Evolutionary conservation across 495 filamentous ascomycete genomes (phyloP).

Genomic region (Trichoderma parareesei): DNA sequence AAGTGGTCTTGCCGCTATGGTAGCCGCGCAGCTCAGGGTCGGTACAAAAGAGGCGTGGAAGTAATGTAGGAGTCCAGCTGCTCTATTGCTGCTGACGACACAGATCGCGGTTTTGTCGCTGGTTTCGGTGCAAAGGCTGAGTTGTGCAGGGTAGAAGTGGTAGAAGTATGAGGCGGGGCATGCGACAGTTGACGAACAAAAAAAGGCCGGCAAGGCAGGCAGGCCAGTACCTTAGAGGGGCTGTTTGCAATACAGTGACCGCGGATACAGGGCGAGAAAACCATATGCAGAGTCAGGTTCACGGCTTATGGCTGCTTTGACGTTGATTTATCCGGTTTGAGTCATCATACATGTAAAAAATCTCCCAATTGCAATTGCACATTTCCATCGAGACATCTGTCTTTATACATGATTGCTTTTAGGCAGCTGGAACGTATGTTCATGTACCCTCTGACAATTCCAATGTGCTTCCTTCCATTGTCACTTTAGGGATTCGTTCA

Average conservation of each 20-base stretch:
- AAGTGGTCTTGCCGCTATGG: background rate
- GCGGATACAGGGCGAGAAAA: background rate
- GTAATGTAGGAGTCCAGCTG: background rate
- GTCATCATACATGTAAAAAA: too few species aligned
- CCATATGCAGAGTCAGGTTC: background rate
- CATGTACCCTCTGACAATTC: too few species aligned
- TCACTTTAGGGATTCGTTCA: too few species aligned
- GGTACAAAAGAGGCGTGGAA: background rate
- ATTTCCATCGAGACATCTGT: too few species aligned
- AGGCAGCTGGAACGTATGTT: too few species aligned
- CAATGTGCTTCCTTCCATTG: too few species aligned
- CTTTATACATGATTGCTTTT: too few species aligned
- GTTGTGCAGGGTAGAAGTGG: background rate
- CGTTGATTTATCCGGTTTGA: too few species aligned
- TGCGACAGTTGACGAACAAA: background rate
- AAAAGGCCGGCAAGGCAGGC: background rate
- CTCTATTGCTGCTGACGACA: background rate
- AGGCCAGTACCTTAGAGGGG: background rate
- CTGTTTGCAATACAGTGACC: background rate
- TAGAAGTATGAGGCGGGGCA: conserved; percentile 5
- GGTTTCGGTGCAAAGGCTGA: background rate
- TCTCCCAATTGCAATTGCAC: too few species aligned
- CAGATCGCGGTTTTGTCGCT: background rate
- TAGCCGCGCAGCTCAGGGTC: background rate
- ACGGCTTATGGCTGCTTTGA: background rate